phyloP scores from a whole-genome alignment of 352 stramenopile species.

The Pythium myriotylum region DNA sequence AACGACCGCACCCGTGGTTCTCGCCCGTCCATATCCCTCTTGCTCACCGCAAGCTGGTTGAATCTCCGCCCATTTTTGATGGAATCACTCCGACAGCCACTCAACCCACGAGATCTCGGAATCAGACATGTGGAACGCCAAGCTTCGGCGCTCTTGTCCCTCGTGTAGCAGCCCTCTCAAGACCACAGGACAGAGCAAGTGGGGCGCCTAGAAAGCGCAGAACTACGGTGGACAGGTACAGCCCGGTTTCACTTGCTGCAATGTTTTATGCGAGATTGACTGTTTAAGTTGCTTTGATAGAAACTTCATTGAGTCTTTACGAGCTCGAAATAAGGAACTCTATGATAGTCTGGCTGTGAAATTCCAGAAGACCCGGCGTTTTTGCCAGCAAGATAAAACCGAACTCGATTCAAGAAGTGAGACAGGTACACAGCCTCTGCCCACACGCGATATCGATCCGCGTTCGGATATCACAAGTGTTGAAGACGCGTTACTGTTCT shows the following conservation, averaged over 20 bases:
- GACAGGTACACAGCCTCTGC: too few species aligned
- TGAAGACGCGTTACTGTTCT: slow-evolving; percentile 74
- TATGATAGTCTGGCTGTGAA: slow-evolving; percentile 28
- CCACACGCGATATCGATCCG: slow-evolving; percentile 6
- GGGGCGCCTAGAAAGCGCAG: neutral
- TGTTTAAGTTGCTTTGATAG: neutral
- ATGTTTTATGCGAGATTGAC: neutral
- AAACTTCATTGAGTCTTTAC: slow-evolving; percentile 19
- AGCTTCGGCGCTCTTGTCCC: neutral
- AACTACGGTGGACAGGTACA: slow-evolving; percentile 21
- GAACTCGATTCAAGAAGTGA: too few species aligned
- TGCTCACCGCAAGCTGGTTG: slow-evolving; percentile 63
- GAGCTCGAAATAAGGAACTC: slow-evolving; percentile 28
- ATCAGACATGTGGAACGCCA: neutral
- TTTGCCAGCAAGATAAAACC: too few species aligned
- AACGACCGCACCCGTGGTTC: slow-evolving; percentile 53
- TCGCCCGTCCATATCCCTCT: slow-evolving; percentile 62
- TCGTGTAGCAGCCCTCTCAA: slow-evolving; percentile 1
- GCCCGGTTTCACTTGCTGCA: neutral
- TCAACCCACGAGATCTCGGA: slow-evolving; percentile 11
- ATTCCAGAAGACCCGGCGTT: slow-evolving; percentile 13
- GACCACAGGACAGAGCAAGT: too few species aligned
- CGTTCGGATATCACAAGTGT: slow-evolving; percentile 32
- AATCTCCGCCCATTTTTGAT: slow-evolving; percentile 48
- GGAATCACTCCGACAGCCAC: slow-evolving; percentile 41